Evolutionary conservation across 306 rosid species (phyloP), one percentile per base, ranked within the genome.

Genomic region (Prosopis cineraria): DNA sequence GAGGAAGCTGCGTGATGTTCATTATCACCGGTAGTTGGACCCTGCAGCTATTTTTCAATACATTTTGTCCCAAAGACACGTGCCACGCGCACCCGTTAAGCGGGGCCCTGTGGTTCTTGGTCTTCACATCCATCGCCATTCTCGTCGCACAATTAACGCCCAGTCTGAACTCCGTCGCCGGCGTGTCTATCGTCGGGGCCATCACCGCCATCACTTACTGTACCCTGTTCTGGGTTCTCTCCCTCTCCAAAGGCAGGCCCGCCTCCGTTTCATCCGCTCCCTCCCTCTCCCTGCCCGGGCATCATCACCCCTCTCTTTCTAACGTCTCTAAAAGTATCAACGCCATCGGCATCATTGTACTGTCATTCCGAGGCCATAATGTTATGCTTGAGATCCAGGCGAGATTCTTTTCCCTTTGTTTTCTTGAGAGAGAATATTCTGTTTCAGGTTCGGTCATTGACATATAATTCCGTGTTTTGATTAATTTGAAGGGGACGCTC

Each of bases 341-440:
- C 76, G 89, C 94, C 7, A 7, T 90, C 29, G 97, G 94, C 24
- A 82, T 81, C 76, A 77, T 89, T 70, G 4, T 85, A 19, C 84
- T 90, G 7, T 44, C 86, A 2, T 89, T 89, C 72, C 82, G 90
- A 85, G 97, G 97, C 10, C 97, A 93, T 34, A 93, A 93, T 52
- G 62, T 93, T 70, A 30, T 90, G 63, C 97, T 90, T 31, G 97
- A 93, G 82, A 90, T 93, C 33, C 96, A 93, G 90, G 94, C 77
- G n/a, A 71, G 77, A 20, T 17, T 19, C 10, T 24, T 5, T 5
- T 11, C 6, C 2, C 1, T 19, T 14, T 13, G 4, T 44, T 13
- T 13, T 3, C 3, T 44, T 13, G 0, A 2, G 13, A 53, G 30
- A 22, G 30, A 22, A 22, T 53, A 4, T 0, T 22, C 8, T 6